A percentile compares a stretch with the other conserved stretches of the same genome.
These are phyloP conservation scores for Ceratocystis smalleyi DNA, from an alignment of 2,329 filamentous ascomycete species.

Conservation along the genomic window DNA sequence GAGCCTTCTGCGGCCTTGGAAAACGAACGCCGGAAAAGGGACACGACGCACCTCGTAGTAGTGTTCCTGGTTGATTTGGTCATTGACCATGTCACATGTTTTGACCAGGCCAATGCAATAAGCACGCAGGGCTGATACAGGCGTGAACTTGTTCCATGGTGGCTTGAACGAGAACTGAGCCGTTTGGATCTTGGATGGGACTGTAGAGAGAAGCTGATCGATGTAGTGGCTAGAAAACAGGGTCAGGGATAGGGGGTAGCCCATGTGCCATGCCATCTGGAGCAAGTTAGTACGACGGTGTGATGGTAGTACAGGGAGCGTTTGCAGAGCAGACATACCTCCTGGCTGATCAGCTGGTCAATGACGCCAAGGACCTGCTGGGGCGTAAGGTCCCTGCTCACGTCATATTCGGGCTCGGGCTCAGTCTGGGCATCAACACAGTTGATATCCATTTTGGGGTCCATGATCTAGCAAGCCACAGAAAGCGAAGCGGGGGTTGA, in stretches of 20 bases:
- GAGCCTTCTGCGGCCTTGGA: not conserved
- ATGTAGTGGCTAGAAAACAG: constrained; percentile 86
- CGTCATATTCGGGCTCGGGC: constrained; percentile 72
- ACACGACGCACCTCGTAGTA: constrained; percentile 62
- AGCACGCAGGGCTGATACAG: constrained; percentile 55
- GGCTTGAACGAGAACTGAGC: constrained; percentile 41
- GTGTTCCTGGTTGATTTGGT: constrained; percentile 63
- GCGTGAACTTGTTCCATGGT: constrained; percentile 26
- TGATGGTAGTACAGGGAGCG: no score
- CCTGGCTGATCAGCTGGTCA: constrained; percentile 78
- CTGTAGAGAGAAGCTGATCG: constrained; percentile 62
- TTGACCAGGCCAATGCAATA: constrained; percentile 81
- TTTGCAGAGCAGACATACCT: constrained; percentile 39
- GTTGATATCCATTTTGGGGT: constrained; percentile 96
- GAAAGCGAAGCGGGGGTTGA: not conserved
- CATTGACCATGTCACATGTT: constrained; percentile 62
- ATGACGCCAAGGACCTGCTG: constrained; percentile 83
- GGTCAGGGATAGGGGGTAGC: constrained; percentile 90
- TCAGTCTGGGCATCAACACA: constrained; percentile 62
- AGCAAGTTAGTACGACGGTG: not conserved
- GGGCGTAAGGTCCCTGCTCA: constrained; percentile 49
- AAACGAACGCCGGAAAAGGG: not conserved
- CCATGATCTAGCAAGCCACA: constrained; percentile 64
- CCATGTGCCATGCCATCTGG: constrained; percentile 89
- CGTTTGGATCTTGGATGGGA: constrained; percentile 46